phyloP scores from a whole-genome alignment of 179 eudicot genomes.

The Silene coronaria region DNA sequence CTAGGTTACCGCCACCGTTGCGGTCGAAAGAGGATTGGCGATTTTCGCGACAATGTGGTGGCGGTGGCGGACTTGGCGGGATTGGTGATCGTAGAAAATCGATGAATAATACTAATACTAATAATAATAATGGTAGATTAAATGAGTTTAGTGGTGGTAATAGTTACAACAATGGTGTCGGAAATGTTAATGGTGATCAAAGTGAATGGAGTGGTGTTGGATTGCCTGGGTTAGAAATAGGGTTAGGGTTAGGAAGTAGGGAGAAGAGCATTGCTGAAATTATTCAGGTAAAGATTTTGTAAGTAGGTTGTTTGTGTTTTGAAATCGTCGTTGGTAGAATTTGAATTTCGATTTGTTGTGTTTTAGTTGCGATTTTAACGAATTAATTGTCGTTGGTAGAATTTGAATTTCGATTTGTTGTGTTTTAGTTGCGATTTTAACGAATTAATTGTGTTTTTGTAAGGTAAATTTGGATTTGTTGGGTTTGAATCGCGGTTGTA shows the following conservation, averaged over 20 bases:
- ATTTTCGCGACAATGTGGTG: constrained; percentile 59
- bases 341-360: neutral
- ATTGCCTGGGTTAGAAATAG: constrained; percentile 40
- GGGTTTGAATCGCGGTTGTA: neutral
- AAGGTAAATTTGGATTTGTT: neutral
- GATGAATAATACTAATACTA: constrained; percentile 18
- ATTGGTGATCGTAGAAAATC: constrained; percentile 80
- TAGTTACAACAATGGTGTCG: constrained; percentile 13
- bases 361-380: neutral
- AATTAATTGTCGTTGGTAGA: neutral
- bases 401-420: neutral
- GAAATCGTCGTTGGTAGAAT: neutral
- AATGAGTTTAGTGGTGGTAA: constrained; percentile 32
- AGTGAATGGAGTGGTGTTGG: constrained; percentile 90
- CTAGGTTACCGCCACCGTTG: constrained; percentile 93
- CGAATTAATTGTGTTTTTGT: neutral
- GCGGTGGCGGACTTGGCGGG: constrained; percentile 61
- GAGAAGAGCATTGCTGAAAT: constrained; percentile 95
- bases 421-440: too few relatives aligned
- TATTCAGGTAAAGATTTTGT: constrained; percentile 54
- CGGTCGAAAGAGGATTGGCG: constrained; percentile 95
- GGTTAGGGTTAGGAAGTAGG: constrained; percentile 64
- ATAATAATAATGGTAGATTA: constrained; percentile 33
- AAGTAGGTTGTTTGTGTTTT: neutral
- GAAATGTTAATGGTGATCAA: constrained; percentile 30